phyloP scores from a whole-genome alignment of 2,329 filamentous ascomycete genomes.

The Chaetomiaceae sp. region DNA sequence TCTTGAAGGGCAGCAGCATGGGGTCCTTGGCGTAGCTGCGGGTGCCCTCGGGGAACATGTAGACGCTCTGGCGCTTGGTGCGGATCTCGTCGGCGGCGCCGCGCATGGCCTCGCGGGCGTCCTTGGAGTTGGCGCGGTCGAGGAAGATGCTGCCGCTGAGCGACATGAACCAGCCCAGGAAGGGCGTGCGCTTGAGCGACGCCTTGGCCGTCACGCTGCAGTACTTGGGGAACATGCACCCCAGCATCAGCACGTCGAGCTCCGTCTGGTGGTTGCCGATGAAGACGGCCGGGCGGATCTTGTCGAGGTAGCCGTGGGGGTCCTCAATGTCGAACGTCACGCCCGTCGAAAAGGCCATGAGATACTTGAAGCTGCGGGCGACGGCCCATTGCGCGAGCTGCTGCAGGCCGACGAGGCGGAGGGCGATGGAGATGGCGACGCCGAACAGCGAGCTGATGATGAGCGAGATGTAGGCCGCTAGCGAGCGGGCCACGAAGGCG shows the following conservation, averaged over 20 bases:
- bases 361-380: conserved; percentile 72
- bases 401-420: conserved; percentile 67
- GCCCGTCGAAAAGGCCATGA: conserved; percentile 71
- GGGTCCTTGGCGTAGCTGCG: conserved; percentile 82
- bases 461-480: conserved; percentile 62
- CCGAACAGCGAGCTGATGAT: conserved; percentile 65
- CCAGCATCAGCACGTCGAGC: conserved; percentile 89
- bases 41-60: conserved; percentile 89
- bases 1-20: conserved; percentile 90
- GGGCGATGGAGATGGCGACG: conserved; percentile 64
- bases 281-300: conserved; percentile 77
- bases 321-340: conserved; percentile 74
- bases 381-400: conserved; percentile 82
- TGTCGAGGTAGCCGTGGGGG: conserved; percentile 56
- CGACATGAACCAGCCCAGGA: conserved; percentile 92
- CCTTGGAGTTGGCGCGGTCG: conserved; percentile 78
- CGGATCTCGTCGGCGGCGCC: conserved; percentile 78
- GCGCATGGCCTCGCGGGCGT: conserved; percentile 79
- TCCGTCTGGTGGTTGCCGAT: conserved; percentile 95
- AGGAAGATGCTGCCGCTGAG: conserved; percentile 91
- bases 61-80: conserved; percentile 67
- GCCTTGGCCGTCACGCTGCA: conserved; percentile 92
- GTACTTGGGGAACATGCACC: conserved; percentile 82
- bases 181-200: conserved; percentile 70
- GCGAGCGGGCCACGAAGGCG: conserved; percentile 64